phyloP scores from a whole-genome alignment of 2,329 filamentous ascomycete species.

The Lecanicillium sp. region DNA sequence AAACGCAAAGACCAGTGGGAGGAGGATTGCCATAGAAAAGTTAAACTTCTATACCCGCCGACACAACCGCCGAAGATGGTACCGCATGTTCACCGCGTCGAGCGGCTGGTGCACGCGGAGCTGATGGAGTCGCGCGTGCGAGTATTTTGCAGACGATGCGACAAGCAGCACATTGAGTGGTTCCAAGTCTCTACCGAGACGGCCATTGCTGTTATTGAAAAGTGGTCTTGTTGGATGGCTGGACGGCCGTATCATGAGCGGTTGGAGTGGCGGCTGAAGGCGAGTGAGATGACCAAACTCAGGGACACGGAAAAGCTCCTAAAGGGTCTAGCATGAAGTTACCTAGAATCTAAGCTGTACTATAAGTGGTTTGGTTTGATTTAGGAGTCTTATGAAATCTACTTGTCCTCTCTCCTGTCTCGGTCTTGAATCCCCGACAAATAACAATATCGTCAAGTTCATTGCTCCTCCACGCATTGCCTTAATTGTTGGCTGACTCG shows the following conservation, averaged over 20 bases:
- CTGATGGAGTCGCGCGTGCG: slow-evolving; percentile 5
- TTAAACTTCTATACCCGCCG: not conserved
- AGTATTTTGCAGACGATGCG: slow-evolving; percentile 5
- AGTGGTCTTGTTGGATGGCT: slow-evolving; percentile 9
- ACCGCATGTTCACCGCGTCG: slow-evolving; percentile 7
- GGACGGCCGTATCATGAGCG: not conserved
- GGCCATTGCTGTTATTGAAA: not conserved
- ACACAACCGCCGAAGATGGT: not conserved
- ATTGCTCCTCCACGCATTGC: too few relatives aligned
- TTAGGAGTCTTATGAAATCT: too few relatives aligned
- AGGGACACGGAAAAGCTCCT: not conserved
- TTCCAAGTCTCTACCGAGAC: not conserved
- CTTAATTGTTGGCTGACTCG: too few relatives aligned
- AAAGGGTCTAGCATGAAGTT: not conserved
- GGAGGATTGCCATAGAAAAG: not conserved
- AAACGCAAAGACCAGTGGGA: slow-evolving; percentile 1
- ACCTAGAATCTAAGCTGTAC: not conserved
- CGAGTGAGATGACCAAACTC: not conserved
- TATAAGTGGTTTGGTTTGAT: too few relatives aligned
- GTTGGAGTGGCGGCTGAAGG: slow-evolving; percentile 1
- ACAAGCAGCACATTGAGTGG: slow-evolving; percentile 11
- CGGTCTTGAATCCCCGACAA: too few relatives aligned
- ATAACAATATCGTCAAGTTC: too few relatives aligned
- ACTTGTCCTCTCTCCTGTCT: too few relatives aligned
- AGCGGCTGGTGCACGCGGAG: slow-evolving; percentile 11